Evolutionary conservation across 345 rosid genomes (phyloP), one percentile per base, ranked within the genome.

Genomic region (Sonneratia alba): DNA sequence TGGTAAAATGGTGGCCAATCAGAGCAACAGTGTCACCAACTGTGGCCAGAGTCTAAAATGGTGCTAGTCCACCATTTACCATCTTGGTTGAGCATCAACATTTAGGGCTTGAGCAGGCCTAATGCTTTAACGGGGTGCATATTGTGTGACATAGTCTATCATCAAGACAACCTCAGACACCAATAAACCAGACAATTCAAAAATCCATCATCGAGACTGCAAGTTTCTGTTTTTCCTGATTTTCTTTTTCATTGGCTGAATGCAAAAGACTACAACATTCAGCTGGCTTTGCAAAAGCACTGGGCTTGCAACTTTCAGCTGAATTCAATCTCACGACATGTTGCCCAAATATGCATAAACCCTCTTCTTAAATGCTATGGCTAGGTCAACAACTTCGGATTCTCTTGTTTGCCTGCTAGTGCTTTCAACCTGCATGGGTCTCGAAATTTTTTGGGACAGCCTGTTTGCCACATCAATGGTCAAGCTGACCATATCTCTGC

Each of bases 401-500:
- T 84, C 91, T 57, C 92, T 81, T 66, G 79, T 83, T 72, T 82
- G 86, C 81, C 76, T 42, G 42, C 70, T 72, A 63, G 70, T 71
- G 68, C 24, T 75, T 70, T 84, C 85, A 0, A 76, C 55, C 53
- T 70, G 76, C 68, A 74, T 69, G 27, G n/a, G 51, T 38, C 74
- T 77, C 45, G 27, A 76, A 43, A 77, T 85, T 73, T 84, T 81
- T 40, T 82, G 80, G 3, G 92, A 89, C 81, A 92, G 79, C 74
- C 91, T 81, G 78, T 80, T 85, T 9, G 93, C 90, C 22, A 89
- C 80, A 67, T 88, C 92, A 56, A 92, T 67, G 21, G 92, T 89
- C 85, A 92, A 76, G 76, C 88, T 84, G 45, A 86, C 97, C 90
- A 87, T 86, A 79, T 89, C 92, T 78, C 98, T 82, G 80, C 84